Evolutionary conservation across 805 yeast genomes (phyloP).

Genomic region (Nakazawaea holstii): DNA sequence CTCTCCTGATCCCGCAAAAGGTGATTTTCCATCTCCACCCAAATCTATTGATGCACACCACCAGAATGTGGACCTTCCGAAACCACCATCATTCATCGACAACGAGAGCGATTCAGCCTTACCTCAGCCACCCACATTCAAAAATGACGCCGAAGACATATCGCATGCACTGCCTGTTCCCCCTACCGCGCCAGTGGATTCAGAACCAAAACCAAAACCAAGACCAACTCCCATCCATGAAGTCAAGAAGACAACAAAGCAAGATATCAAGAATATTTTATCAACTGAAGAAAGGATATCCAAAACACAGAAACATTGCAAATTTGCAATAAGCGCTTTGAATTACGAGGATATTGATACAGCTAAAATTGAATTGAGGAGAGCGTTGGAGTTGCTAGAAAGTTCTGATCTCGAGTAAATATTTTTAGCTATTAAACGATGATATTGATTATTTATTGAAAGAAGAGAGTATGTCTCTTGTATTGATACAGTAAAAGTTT

Average conservation of each 20-base stretch:
- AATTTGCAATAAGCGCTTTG: slow-evolving; percentile 73
- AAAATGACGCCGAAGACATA: not conserved
- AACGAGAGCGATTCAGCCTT: not conserved
- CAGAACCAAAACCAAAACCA: not conserved
- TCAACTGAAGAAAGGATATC: slow-evolving; percentile 50
- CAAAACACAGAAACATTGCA: slow-evolving; percentile 63
- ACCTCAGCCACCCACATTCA: slow-evolving; percentile 2
- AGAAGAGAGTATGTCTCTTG: slow-evolving; percentile 3
- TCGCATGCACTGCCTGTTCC: not conserved
- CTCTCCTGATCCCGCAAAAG: not conserved
- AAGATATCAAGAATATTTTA: slow-evolving; percentile 44
- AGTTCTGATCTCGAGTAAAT: not conserved
- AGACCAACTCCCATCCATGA: slow-evolving; percentile 1
- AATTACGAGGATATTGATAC: slow-evolving; percentile 71
- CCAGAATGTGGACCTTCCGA: not conserved
- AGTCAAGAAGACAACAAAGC: slow-evolving; percentile 19
- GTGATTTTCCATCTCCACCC: not conserved
- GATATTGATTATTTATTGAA: not conserved
- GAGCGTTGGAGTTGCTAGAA: slow-evolving; percentile 44
- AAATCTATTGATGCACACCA: not conserved
- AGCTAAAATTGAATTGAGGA: slow-evolving; percentile 54
- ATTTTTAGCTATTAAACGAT: no score
- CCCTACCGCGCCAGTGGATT: not conserved
- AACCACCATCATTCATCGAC: not conserved
- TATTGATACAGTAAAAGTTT: not conserved